These are phyloP conservation scores for Lepidium aucheri DNA, from an alignment of 345 rosid genomes.

Conservation along the genomic window DNA sequence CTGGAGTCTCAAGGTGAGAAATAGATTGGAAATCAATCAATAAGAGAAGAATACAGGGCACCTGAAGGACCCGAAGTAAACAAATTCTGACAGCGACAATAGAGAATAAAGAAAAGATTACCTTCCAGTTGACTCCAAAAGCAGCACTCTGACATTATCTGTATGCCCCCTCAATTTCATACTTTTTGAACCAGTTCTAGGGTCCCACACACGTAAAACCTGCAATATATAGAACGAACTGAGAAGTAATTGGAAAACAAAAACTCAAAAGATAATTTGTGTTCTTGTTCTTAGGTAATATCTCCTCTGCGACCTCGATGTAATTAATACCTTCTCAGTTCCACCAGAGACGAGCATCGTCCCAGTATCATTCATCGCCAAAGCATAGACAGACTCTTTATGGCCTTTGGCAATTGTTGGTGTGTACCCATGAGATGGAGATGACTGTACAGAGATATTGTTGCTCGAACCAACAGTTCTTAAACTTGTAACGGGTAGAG, in stretches of 20 bases:
- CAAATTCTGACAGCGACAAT: background rate
- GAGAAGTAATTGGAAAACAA: background rate
- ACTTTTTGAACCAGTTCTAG: constrained; percentile 89
- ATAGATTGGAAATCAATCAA: constrained; percentile 1
- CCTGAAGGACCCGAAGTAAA: background rate
- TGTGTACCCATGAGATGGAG: constrained; percentile 68
- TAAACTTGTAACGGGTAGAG: constrained; percentile 59
- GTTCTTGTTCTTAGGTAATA: background rate
- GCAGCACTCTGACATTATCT: constrained; percentile 88
- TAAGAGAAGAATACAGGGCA: background rate
- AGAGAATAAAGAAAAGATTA: constrained; percentile 26
- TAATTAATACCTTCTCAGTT: constrained; percentile 79
- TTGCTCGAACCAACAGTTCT: constrained; percentile 80
- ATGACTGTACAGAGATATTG: constrained; percentile 57
- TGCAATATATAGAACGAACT: constrained; percentile 24
- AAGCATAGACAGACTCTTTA: constrained; percentile 98
- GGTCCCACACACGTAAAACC: constrained; percentile 99
- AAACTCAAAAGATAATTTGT: background rate
- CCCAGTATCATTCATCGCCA: constrained; percentile 93
- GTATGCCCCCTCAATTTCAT: constrained; percentile 97
- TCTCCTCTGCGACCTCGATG: background rate
- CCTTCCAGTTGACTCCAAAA: constrained; percentile 95
- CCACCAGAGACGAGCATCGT: constrained; percentile 97
- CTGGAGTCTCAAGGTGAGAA: constrained; percentile 39
- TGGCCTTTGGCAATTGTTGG: constrained; percentile 93